Base-by-base conservation (phyloP, 768 basidiomycete genomes). In the Serendipita sp. region DNA sequence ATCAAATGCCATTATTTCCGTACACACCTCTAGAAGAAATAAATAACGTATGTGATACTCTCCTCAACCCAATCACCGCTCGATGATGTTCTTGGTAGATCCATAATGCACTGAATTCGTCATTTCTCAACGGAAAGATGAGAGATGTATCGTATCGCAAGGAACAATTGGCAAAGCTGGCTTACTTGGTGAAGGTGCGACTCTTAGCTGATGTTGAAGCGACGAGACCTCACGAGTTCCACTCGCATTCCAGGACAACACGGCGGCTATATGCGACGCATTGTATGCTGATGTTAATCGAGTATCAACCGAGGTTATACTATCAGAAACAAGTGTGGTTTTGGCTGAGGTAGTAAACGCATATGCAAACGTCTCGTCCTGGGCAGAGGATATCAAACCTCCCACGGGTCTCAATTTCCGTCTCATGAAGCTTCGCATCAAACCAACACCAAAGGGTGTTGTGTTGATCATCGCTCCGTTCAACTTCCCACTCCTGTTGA, bases 161-260 rank as follows among this genome's bases (percentile, higher is more conserved):
- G 72, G 78, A 82, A 45, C 88, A 90, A 72, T 76, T 93, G 24
- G 77, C 83, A 17, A 81, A 85, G 68, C 78, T 93, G 11, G 82
- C 78, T 7, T 86, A 88, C 69, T 72, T 88, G 66, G 33, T 90
- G 67, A 41, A 61, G 22, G 60, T 41, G 22, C 45, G 45, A 42
- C 11, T 11, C 42, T 42, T 20, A 11, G 42, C 42, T 11, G 20
- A 20, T 11, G 20, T 42, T 20, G 42, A 20, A 42, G 20, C 20
- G 13, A 42, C 2, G 45, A 48, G n/a, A 20, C 1, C 5, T 20
- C 20, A 48, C 26, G 9, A 48, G 26, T 42, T 20, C 42, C 13
- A 11, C 42, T 11, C 11, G 13, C 42, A 20, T 38, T 20, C 17
- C 9, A 58, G 53, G 53, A 58, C 9, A 58, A 58, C 24, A 31